These are phyloP conservation scores for Apophysomyces trapeziformis DNA, from an alignment of 371 early-diverging fungal species.

Conservation along the genomic window DNA sequence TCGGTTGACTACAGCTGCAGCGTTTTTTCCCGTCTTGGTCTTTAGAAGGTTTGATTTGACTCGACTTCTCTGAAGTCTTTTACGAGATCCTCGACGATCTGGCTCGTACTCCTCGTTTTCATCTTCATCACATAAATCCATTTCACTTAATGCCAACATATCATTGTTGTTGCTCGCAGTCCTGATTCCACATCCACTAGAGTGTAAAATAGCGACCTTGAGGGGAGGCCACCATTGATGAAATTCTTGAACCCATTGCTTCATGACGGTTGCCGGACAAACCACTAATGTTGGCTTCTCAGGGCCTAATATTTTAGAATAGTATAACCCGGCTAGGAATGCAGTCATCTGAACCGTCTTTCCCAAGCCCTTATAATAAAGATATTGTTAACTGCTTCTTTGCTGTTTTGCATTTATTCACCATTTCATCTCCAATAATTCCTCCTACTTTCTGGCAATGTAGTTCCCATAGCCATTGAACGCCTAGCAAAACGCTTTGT, in stretches of 20 bases:
- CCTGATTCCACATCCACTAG: conserved; percentile 77
- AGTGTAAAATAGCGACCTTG: conserved; percentile 87
- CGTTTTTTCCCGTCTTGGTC: conserved; percentile 46
- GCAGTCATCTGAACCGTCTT: conserved; percentile 96
- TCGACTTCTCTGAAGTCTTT: conserved; percentile 27
- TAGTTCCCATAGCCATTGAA: conserved; percentile 94
- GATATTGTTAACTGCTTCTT: too few species aligned
- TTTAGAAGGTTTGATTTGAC: conserved; percentile 27
- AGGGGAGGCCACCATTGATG: conserved; percentile 97
- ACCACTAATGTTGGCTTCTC: conserved; percentile 77
- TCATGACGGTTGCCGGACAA: conserved; percentile 95
- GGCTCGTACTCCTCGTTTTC: conserved; percentile 48
- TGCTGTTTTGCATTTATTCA: conserved; percentile 17
- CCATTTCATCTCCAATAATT: conserved; percentile 98
- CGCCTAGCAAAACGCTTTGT: conserved; percentile 40
- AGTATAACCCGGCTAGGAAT: conserved; percentile 76
- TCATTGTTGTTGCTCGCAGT: background rate
- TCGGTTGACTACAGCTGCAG: conserved; percentile 38
- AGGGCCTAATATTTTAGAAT: conserved; percentile 55
- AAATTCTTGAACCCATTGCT: conserved; percentile 97
- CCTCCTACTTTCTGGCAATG: conserved; percentile 91
- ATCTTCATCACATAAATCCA: conserved; percentile 24
- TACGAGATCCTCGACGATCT: conserved; percentile 36
- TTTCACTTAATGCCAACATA: conserved; percentile 28
- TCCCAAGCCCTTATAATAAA: conserved; percentile 78